Evolutionary conservation across 1,284 basidiomycete species (phyloP), one percentile per base, ranked within the genome.

Genomic region (Trichosporon asahii): DNA sequence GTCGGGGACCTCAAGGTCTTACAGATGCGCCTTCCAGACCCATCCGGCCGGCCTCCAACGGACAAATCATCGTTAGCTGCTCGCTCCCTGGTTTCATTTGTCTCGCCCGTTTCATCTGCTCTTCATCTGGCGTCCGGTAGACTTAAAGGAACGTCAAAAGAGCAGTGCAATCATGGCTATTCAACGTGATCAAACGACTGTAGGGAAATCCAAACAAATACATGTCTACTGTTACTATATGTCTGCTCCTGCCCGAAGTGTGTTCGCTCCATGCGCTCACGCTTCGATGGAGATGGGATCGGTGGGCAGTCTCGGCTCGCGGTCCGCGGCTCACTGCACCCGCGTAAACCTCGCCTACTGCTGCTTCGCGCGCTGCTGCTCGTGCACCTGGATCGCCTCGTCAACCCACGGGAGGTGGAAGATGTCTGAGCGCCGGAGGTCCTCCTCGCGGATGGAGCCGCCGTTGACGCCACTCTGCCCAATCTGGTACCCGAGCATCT

Each of bases 401-500:
- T 83, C 81, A 21, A 84, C 92, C 95, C 95, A 97, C 3, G 92
- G 91, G 75, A 95, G 85, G 69, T 87, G 86, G 87, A 96, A 98
- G 82, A 94, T 91, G 79, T 96, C 94, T 76, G 92, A 93, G 64
- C 93, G 85, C 73, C 91, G 88, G 70, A 97, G 84, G 81, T 97
- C 94, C 76, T 97, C 94, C 70, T 92, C 91, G 21, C 91, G 85
- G 12, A 95, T 87, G n/a, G 81, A 83, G 18, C 82, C 82, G 4
- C 82, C 83, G 66, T 84, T 83, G 40, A 76, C 73, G 15, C 78
- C 81, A 27, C 89, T 89, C 2, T 91, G 89, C 2, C 94, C 94
- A 15, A 84, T 83, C 74, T 82, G 84, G 80, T 90, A 92, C 49
- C 92, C 93, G n/a, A 98, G 86, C 70, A 97, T 88, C 70, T 88